Evolutionary conservation across 2,329 filamentous ascomycete genomes (phyloP).

Genomic region (Aspergillus ibericus): DNA sequence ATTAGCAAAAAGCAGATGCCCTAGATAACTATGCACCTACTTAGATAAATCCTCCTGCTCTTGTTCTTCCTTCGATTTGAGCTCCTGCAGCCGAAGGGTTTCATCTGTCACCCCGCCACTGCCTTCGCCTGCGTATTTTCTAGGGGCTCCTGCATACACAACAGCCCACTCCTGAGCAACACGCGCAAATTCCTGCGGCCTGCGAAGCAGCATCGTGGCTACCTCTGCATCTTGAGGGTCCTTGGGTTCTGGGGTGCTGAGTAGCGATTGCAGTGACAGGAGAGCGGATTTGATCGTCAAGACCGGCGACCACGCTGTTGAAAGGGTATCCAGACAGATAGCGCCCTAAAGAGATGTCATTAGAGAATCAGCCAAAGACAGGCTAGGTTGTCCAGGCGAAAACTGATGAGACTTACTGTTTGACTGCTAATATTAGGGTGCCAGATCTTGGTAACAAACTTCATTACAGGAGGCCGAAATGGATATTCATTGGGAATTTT

Average conservation of each 20-base stretch:
- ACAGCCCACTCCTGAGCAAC: slow-evolving; percentile 91
- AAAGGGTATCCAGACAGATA: slow-evolving; percentile 93
- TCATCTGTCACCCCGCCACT: slow-evolving; percentile 55
- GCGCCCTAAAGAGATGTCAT: slow-evolving; percentile 64
- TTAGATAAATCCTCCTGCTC: slow-evolving; percentile 57
- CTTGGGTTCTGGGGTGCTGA: slow-evolving; percentile 90
- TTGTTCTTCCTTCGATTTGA: slow-evolving; percentile 56
- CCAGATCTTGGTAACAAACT: slow-evolving; percentile 91
- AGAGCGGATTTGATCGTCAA: slow-evolving; percentile 95
- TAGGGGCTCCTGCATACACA: slow-evolving; percentile 74
- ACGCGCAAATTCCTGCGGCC: slow-evolving; percentile 74
- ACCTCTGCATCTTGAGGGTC: slow-evolving; percentile 97
- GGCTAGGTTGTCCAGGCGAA: too few species aligned
- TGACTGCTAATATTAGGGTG: slow-evolving; percentile 95
- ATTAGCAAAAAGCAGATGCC: background rate
- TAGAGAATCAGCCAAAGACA: background rate
- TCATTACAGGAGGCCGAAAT: slow-evolving; percentile 88
- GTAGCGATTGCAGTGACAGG: slow-evolving; percentile 86
- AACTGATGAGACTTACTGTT: slow-evolving; percentile 62
- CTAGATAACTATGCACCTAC: slow-evolving; percentile 36
- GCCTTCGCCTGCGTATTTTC: slow-evolving; percentile 53
- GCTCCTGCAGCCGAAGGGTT: slow-evolving; percentile 55
- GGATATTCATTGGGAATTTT: slow-evolving; percentile 85
- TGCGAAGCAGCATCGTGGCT: slow-evolving; percentile 79
- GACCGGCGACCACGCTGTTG: slow-evolving; percentile 89